phyloP scores from a whole-genome alignment of 2,329 filamentous ascomycete genomes.

The Paramyrothecium sp. region DNA sequence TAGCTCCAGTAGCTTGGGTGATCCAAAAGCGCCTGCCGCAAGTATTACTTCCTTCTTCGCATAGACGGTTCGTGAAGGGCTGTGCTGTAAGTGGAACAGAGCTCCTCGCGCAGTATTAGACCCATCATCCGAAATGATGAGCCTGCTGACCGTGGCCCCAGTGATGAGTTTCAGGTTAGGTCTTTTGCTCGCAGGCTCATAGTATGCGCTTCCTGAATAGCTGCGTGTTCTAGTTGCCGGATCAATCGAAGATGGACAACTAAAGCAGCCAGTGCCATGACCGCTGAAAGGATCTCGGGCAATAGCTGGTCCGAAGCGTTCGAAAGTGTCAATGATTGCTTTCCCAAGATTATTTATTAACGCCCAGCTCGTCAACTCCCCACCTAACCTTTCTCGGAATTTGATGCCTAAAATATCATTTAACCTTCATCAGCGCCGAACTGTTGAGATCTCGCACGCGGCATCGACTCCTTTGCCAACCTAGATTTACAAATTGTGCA shows the following conservation, averaged over 20 bases:
- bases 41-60: conserved; percentile 40
- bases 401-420: too few species aligned
- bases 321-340: conserved; percentile 1
- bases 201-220: conserved; percentile 11
- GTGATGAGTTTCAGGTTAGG: conserved; percentile 22
- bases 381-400: too few species aligned
- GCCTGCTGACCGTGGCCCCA: conserved; percentile 15
- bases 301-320: not conserved
- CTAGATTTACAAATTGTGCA: too few species aligned
- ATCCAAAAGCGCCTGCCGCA: conserved; percentile 38
- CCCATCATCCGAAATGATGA: conserved; percentile 16
- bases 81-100: conserved; percentile 8
- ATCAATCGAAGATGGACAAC: conserved; percentile 18
- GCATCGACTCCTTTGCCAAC: too few species aligned
- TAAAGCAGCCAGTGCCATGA: conserved; percentile 5
- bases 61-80: conserved; percentile 9
- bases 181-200: conserved; percentile 2
- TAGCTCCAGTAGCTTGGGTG: conserved; percentile 40
- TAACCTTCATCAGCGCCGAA: too few species aligned
- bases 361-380: too few species aligned
- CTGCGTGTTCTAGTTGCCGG: conserved; percentile 19
- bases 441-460: too few species aligned
- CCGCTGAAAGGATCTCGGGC: conserved; percentile 18
- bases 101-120: conserved; percentile 16
- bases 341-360: conserved; percentile 4